These are phyloP conservation scores for Arabidopsis lyrata DNA, from an alignment of 441 rosid species.

Conservation along the genomic window DNA sequence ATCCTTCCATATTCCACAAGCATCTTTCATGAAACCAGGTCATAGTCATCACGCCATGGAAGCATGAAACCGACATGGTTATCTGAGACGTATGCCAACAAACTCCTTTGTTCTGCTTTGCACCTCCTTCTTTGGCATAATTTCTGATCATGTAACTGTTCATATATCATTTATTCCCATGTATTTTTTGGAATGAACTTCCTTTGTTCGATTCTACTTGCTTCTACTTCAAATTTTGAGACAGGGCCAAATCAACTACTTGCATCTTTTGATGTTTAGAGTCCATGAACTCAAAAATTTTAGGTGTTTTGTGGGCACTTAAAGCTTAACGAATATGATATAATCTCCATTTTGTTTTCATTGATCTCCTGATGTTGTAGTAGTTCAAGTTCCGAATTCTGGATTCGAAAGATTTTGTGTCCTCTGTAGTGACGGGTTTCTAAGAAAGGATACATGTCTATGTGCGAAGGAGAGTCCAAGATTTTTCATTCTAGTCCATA, in stretches of 20 bases:
- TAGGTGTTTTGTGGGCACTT: background rate
- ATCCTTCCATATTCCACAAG: slow-evolving; percentile 24
- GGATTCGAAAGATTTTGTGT: no score
- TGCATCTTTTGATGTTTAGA: slow-evolving; percentile 16
- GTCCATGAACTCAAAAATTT: background rate
- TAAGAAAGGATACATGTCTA: no score
- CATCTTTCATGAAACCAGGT: slow-evolving; percentile 27
- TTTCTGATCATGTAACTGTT: slow-evolving; percentile 2
- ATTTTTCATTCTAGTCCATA: no score
- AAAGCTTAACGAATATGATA: background rate
- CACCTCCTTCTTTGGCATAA: slow-evolving; percentile 10
- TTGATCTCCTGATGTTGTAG: no score
- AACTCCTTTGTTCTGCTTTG: slow-evolving; percentile 25
- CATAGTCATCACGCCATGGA: background rate
- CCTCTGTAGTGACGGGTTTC: no score
- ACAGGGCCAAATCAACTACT: background rate
- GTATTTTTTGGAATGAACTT: background rate
- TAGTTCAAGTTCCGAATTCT: no score
- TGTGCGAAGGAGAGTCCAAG: no score
- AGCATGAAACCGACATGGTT: slow-evolving; percentile 19
- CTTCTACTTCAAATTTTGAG: background rate
- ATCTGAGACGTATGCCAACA: slow-evolving; percentile 20
- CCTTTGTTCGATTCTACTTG: background rate
- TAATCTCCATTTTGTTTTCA: background rate
- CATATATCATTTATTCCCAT: slow-evolving; percentile 9